Percentiles rank a stretch among this genome's conserved stretches.
These are phyloP conservation scores for Chaetomiaceae sp. DNA, from an alignment of 2,329 filamentous ascomycete species.

Conservation along the genomic window DNA sequence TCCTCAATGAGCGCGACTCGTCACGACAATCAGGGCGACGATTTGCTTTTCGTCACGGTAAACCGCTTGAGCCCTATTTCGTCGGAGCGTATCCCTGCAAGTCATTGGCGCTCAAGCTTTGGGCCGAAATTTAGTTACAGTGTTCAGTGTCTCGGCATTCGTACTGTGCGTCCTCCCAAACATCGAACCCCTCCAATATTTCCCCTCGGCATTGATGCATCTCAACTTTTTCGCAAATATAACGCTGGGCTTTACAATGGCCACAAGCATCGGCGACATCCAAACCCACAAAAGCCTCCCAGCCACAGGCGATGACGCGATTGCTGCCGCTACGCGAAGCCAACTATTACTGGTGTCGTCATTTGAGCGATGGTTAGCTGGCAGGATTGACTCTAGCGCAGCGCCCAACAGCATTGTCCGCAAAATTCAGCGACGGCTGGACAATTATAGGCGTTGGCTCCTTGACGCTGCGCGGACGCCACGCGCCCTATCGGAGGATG, in stretches of 20 bases:
- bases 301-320: background rate
- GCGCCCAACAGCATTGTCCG: constrained; percentile 4
- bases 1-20: too few relatives aligned
- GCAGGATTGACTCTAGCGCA: background rate
- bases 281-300: background rate
- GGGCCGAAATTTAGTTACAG: background rate
- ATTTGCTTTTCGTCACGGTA: too few relatives aligned
- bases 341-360: constrained; percentile 14
- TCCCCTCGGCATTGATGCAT: too few relatives aligned
- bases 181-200: background rate
- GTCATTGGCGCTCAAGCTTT: too few relatives aligned
- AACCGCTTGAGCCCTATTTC: too few relatives aligned
- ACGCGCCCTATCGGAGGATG: background rate
- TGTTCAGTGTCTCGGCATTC: background rate
- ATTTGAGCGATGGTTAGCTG: constrained; percentile 15
- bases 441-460: constrained; percentile 10
- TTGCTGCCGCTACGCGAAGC: background rate
- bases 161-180: background rate
- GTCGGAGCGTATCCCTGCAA: too few relatives aligned
- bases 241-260: background rate
- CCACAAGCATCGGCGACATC: background rate
- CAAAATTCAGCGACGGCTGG: constrained; percentile 2
- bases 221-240: too few relatives aligned
- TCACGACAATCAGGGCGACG: too few relatives aligned
- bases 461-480: background rate